These are phyloP conservation scores for Neurospora sp. DNA, from an alignment of 495 filamentous ascomycete genomes.

Conservation along the genomic window DNA sequence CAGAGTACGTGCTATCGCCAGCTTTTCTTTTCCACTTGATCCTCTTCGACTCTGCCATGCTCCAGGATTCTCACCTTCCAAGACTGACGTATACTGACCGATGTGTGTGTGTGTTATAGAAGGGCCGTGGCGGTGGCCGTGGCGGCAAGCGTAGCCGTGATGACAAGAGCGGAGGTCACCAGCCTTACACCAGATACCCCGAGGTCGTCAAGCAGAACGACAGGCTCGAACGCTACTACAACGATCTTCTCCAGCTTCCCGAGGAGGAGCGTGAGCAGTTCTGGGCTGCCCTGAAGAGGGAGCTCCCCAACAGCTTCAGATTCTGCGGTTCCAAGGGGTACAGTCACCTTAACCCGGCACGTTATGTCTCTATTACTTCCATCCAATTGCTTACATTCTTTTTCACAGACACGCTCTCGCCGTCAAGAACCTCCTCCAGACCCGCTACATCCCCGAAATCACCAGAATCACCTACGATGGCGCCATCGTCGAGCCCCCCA, in stretches of 20 bases:
- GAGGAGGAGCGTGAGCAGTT: conserved; percentile 68
- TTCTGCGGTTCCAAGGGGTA: conserved; percentile 85
- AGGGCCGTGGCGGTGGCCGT: conserved; percentile 8
- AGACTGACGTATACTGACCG: neutral
- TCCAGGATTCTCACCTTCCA: neutral
- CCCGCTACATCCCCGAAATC: conserved; percentile 85
- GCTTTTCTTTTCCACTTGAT: neutral
- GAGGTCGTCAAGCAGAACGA: conserved; percentile 63
- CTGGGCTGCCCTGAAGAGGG: conserved; percentile 68
- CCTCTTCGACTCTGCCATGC: neutral
- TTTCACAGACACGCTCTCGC: conserved; percentile 64
- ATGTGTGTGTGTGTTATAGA: neutral
- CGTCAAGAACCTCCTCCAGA: conserved; percentile 73
- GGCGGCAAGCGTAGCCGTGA: conserved; percentile 4
- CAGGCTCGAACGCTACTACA: conserved; percentile 74
- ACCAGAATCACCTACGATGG: conserved; percentile 70
- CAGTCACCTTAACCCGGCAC: conserved; percentile 18
- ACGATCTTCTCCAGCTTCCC: conserved; percentile 56
- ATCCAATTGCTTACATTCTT: conserved; percentile 1
- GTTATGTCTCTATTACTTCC: neutral
- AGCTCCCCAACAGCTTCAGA: conserved; percentile 90
- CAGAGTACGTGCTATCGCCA: conserved; percentile 4
- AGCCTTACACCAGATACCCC: conserved; percentile 37
- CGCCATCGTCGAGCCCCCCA: conserved; percentile 66
- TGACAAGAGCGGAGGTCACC: conserved; percentile 7